Evolutionary conservation across 2,329 filamentous ascomycete genomes (phyloP), one percentile per base, ranked within the genome.

Genomic region (Onygenales sp.): DNA sequence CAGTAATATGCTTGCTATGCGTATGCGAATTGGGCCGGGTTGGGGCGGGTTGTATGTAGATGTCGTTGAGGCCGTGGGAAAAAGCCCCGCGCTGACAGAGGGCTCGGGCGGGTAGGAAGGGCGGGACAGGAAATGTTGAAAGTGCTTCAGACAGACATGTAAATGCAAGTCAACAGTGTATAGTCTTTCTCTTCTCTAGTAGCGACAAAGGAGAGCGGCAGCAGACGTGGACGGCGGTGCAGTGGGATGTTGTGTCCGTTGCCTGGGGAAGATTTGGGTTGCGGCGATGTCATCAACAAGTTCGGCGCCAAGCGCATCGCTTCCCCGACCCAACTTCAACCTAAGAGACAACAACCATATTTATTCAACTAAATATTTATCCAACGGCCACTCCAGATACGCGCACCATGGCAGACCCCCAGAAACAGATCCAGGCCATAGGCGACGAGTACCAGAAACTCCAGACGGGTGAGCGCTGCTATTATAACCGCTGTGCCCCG

Each of bases 381-480:
- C 6, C 10, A 31, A 4, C 17, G 39, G 40, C 47, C 17, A 39
- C 36, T 44, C 17, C 31, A 3, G 31, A 49, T 48, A 49, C 7
- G 6, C 17, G 21, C 44, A 68, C 48, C 46, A 90, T 90, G 84
- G 80, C 84, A 54, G 84, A 88, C 57, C 71, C 80, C 58, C 88
- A 95, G 68, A 86, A 85, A 57, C 81, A 82, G 64, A 78, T 96
- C 31, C 91, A 96, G 73, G 75, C 78, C 51, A 81, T 96, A 43
- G 90, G 89, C 0, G 90, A 96, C 51, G 86, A 95, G 59, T 97
- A 87, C 67, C 86, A 91, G 67, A 85, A 86, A 66, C 76, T 96
- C 32, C 91, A 97, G 72, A 83, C 85, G 71, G 90, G 90, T 88
- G 68, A 57, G 71, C 21, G 21, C 21, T 27, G 21, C 21, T 56